Evolutionary conservation across 2,329 filamentous ascomycete species (phyloP).

Genomic region (Apiospora kogelbergensis): DNA sequence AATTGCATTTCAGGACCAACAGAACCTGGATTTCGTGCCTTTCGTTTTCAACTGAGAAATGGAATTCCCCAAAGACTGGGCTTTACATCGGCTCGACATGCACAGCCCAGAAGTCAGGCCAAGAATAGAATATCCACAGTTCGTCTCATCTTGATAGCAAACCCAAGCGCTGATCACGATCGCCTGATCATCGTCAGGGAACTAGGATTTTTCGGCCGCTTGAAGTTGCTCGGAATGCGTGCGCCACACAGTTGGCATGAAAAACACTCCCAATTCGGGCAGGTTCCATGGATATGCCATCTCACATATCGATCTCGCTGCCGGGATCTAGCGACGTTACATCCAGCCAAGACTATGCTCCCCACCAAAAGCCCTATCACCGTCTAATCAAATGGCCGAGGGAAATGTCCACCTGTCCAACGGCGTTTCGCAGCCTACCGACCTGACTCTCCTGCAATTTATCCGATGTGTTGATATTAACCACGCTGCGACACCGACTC

Average conservation of each 20-base stretch:
- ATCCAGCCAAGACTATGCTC: background rate
- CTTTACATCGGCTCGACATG: too few species aligned
- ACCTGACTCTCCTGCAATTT: background rate
- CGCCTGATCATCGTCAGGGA: background rate
- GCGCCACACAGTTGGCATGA: background rate
- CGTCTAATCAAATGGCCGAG: background rate
- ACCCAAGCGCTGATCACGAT: background rate
- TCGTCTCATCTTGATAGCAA: background rate
- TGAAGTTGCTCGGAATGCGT: background rate
- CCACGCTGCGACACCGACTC: background rate
- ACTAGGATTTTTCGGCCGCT: background rate
- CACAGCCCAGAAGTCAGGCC: background rate
- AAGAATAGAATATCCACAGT: background rate
- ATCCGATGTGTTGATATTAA: conserved; percentile 4
- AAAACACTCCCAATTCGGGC: background rate
- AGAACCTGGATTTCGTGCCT: too few species aligned
- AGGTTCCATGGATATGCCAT: background rate
- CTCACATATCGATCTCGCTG: background rate
- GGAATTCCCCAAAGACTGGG: too few species aligned
- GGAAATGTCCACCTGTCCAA: background rate
- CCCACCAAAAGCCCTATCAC: background rate
- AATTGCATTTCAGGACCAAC: too few species aligned
- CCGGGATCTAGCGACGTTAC: background rate
- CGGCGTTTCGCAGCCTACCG: background rate
- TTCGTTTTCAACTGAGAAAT: too few species aligned